Percentiles rank a stretch among this genome's conserved stretches.
phyloP scores from a whole-genome alignment of 129 eudicot genomes.

The Flaveria bidentis region DNA sequence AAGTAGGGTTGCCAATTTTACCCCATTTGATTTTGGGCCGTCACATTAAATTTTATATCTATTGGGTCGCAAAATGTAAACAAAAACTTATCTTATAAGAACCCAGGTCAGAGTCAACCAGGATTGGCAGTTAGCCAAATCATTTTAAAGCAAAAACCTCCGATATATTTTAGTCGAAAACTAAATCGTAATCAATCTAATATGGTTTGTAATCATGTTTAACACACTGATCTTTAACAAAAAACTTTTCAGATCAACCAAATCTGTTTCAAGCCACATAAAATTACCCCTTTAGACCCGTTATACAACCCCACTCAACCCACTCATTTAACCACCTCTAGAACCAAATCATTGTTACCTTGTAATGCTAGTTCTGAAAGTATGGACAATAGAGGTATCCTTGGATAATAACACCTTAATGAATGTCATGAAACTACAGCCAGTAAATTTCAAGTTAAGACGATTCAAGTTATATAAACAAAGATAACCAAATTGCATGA shows the following conservation, averaged over 20 bases:
- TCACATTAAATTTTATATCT: background rate
- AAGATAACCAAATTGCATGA: slow-evolving; percentile 11
- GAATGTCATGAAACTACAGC: slow-evolving; percentile 67
- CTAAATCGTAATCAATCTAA: background rate
- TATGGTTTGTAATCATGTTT: background rate
- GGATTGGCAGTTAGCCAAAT: background rate
- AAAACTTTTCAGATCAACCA: background rate
- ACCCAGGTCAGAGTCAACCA: background rate
- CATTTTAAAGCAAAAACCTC: slow-evolving; percentile 5
- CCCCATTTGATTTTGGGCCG: background rate
- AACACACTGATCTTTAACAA: background rate
- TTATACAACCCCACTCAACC: background rate
- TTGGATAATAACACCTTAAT: slow-evolving; percentile 55
- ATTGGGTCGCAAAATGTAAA: background rate
- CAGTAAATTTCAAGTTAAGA: slow-evolving; percentile 14
- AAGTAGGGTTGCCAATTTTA: background rate
- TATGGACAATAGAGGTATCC: slow-evolving; percentile 48
- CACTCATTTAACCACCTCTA: background rate
- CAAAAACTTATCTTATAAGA: background rate
- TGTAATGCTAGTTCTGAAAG: slow-evolving; percentile 53
- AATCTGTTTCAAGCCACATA: background rate
- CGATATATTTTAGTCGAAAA: background rate
- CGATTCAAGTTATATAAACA: background rate
- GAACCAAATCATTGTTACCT: slow-evolving; percentile 38
- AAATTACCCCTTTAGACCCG: background rate